A percentile compares a stretch with the other conserved stretches of the same genome.
Conservation (phyloP, 371 early-diverging fungal genomes). For the Apophysomyces sp. region DNA sequence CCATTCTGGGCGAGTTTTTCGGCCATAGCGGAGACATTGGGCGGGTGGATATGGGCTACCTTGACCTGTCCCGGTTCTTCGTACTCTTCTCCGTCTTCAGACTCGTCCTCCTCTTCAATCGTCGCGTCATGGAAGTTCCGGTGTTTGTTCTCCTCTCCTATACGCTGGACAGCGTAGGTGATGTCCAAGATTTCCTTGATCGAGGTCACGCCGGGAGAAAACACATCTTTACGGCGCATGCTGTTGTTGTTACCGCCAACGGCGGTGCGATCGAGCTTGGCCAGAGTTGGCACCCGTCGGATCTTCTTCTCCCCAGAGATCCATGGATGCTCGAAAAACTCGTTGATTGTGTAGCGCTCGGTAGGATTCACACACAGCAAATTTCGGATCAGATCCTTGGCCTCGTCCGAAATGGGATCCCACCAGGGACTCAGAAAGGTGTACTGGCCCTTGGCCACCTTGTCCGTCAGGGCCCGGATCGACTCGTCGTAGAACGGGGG, state of each 20-base stretch:
- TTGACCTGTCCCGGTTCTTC: background rate
- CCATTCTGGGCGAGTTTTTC: constrained; percentile 1
- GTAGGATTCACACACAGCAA: constrained; percentile 57
- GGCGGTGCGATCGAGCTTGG: background rate
- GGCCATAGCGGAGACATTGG: constrained; percentile 5
- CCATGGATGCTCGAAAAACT: constrained; percentile 87
- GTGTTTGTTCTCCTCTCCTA: constrained; percentile 50
- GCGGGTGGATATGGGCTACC: background rate
- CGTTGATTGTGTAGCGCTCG: constrained; percentile 57
- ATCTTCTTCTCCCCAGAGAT: constrained; percentile 22
- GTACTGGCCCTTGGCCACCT: constrained; percentile 64
- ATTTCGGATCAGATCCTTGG: constrained; percentile 72
- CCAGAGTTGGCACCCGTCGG: background rate
- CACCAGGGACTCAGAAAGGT: constrained; percentile 74
- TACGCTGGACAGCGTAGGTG: constrained; percentile 51
- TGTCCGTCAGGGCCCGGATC: constrained; percentile 56
- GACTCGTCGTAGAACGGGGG: constrained; percentile 79
- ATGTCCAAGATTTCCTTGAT: constrained; percentile 55
- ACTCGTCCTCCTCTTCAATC: constrained; percentile 7
- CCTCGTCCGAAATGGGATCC: constrained; percentile 65
- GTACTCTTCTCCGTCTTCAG: constrained; percentile 11
- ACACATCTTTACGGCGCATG: constrained; percentile 16
- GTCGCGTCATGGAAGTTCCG: constrained; percentile 11
- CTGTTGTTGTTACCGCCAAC: background rate
- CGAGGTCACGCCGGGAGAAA: constrained; percentile 43